Evolutionary conservation across 2,329 filamentous ascomycete genomes (phyloP), one percentile per base, ranked within the genome.

Genomic region (Pestalotiopsis sp.): DNA sequence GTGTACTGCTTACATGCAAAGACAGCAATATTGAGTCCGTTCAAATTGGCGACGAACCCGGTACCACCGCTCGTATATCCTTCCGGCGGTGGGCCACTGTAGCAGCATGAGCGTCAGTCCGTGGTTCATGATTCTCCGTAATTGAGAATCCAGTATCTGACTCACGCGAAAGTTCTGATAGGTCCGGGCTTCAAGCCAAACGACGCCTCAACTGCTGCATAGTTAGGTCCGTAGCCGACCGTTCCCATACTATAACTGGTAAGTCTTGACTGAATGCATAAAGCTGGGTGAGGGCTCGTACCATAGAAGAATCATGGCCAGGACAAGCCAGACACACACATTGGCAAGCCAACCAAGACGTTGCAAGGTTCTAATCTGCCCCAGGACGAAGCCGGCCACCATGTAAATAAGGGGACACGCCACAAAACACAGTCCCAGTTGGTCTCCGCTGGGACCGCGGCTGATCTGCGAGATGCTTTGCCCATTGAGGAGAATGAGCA

Each of bases 341-440:
- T 88, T 89, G 14, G 87, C 86, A 0, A 90, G 75, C 83, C 85
- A 89, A 4, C 85, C 84, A 65, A 87, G 86, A 11, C 80, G 78
- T 72, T 86, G 83, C 41, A 90, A 79, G 0, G 86, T 89, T 6
- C 88, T 82, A 60, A 90, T 85, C 72, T 89, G 87, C 3, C 85
- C 85, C 3, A 89, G 70, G 11, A 87, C 36, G 68, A 88, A 86
- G 17, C 88, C 87, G 6, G 80, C 80, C 12, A 83, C 72, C 64
- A 83, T 82, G 72, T 85, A 87, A 17, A 89, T 78, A 23, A 88
- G 73, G 13, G 83, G 81, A 72, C 86, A 88, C 9, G 84, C 82
- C 56, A 84, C 80, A 75, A 85, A 89, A 78, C 87, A 89, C 12
- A 89, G 75, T 0, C 77, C 78, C 65, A 81, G 81, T 12, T n/a